Evolutionary conservation across 106 monocot genomes (phyloP), one percentile per base, ranked within the genome.

Genomic region (Dioscorea alata): DNA sequence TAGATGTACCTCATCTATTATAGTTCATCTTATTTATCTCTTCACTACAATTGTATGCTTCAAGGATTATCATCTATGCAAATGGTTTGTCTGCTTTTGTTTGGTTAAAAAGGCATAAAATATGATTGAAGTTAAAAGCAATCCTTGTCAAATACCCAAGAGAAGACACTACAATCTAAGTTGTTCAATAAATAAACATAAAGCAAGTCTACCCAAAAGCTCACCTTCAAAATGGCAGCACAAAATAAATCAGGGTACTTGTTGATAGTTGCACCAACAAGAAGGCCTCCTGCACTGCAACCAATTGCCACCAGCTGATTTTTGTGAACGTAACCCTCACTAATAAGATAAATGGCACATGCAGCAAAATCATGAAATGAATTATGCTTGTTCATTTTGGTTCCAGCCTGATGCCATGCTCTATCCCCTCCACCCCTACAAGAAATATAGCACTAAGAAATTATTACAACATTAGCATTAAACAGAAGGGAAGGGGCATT

Each of bases 231-330:
- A 64, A 97, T 81, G 49, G 84, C 89, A 81, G 92, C 80, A 75
- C 78, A 76, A 73, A 92, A 92, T 60, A 92, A 72, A 75, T 83
- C 63, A 52, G 86, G 82, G 65, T 74, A 75, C 78, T 89, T 80
- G 82, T 97, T 97, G 53, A 97, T 77, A 19, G 85, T 51, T 49
- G 92, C 78, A 69, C 76, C 84, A 59, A 97, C 85, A 69, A 97
- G 85, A 78, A 97, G 84, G 12, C 97, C 97, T 60, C 97, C 97
- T 63, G 92, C 97, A 83, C 97, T 97, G 68, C 61, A 86, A 54
- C 92, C 97, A 72, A 91, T 69, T 63, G 92, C 89, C 79, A 73
- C 65, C 59, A 97, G 97, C 60, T 70, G 71, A 72, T 77, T 65
- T 70, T 89, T 83, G 70, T 76, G 80, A 73, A 92, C 85, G 87